Evolutionary conservation across 1,139 yeast species (phyloP), one percentile per base, ranked within the genome.

Genomic region (Yamadazyma buinensis): DNA sequence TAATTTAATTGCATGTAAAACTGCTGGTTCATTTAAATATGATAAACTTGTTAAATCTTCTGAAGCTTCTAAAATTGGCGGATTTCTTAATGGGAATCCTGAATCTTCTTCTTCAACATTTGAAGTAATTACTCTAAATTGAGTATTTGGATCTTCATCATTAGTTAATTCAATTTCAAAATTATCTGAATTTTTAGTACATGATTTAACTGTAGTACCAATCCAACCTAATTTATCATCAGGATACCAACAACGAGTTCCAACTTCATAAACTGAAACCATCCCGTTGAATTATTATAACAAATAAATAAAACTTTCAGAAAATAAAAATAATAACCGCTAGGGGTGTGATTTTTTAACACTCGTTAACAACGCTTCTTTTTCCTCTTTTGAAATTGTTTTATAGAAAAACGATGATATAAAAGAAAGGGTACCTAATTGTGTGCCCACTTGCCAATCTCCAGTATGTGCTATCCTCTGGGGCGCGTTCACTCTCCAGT

Each of bases 11-110:
- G 98, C 97, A 53, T 90, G 95, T 47, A 94, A 72, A 30, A 94
- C 97, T 3, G 95, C 92, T 0, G 99, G 98, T 58, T 94, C 98
- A 58, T 94, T 92, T 52, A 92, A 69, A 55, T 92, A 90, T 1
- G 97, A 87, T 43, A 92, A 72, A 39, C 90, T 81, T 1, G 97
- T 92, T 55, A 92, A 75, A 64, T 92, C 98, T 55, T 92, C 97
- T 12, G 95, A 90, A 2, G 95, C 85, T 60, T 90, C 99, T 46
- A 90, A 72, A 41, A 85, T 82, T 2, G 95, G 95, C 29, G 97
- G 97, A 57, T 92, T 92, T 57, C 98, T 76, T 52, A 92, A 73
- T 17, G 92, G 81, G 35, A 81, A 60, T 38, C 72, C 67, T n/a
- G 65, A 59, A 40, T 78, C 72, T 18, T 69, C 73, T 48, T 75